These are phyloP conservation scores for Trametes versicolor DNA, from an alignment of 1,284 basidiomycete species.

Conservation along the genomic window DNA sequence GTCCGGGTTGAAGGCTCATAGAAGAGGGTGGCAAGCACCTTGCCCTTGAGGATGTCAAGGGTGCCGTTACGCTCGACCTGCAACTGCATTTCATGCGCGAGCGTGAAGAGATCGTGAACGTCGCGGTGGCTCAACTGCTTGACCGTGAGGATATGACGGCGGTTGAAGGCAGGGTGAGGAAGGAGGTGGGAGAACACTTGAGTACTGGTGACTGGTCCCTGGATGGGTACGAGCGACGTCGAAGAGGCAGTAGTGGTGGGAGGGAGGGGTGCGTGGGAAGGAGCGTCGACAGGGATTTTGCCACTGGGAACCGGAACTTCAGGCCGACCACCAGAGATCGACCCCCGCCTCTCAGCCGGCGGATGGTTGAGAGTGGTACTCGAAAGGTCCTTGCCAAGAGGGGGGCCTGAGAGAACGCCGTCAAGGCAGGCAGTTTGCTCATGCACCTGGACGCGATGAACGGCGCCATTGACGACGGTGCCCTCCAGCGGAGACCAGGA, in stretches of 20 bases:
- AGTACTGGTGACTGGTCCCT: conserved; percentile 52
- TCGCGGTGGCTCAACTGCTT: conserved; percentile 94
- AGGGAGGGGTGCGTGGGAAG: conserved; percentile 19
- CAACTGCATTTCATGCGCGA: conserved; percentile 96
- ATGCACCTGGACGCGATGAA: conserved; percentile 93
- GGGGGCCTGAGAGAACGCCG: conserved; percentile 75
- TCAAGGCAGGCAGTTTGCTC: conserved; percentile 95
- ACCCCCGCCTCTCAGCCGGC: conserved; percentile 42
- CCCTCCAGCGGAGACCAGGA: conserved; percentile 90
- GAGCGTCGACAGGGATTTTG: conserved; percentile 26
- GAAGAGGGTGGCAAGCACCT: conserved; percentile 95
- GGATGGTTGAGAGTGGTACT: conserved; percentile 67
- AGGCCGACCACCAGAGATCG: conserved; percentile 38
- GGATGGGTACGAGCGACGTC: conserved; percentile 32
- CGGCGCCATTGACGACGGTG: conserved; percentile 73
- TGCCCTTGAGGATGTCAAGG: conserved; percentile 91
- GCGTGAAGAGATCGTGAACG: conserved; percentile 92
- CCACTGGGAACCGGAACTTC: conserved; percentile 28
- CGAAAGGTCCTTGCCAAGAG: conserved; percentile 87
- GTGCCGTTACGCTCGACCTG: conserved; percentile 94
- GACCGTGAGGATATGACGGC: conserved; percentile 94
- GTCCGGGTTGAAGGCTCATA: conserved; percentile 99
- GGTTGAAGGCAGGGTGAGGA: conserved; percentile 78
- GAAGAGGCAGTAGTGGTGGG: conserved; percentile 17
- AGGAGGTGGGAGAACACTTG: conserved; percentile 52